phyloP scores from a whole-genome alignment of 1,284 basidiomycete species.

The Pascua guehoae region DNA sequence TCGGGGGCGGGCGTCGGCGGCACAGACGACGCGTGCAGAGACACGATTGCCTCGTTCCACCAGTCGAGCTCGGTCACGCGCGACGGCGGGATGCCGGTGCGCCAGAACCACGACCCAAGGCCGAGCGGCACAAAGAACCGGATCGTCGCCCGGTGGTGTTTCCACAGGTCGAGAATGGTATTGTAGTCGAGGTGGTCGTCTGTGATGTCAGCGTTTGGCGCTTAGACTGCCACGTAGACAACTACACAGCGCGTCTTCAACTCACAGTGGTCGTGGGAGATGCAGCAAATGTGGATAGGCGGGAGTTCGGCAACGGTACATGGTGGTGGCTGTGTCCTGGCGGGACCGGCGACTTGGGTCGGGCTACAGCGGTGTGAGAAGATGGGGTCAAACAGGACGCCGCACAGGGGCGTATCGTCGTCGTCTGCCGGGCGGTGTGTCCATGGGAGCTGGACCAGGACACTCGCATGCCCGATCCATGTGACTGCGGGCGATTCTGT shows the following conservation, averaged over 20 bases:
- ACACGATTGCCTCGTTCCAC: constrained; percentile 44
- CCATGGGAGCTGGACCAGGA: constrained; percentile 43
- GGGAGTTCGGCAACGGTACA: constrained; percentile 44
- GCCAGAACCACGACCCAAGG: constrained; percentile 42
- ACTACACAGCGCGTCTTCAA: not conserved
- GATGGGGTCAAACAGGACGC: constrained; percentile 47
- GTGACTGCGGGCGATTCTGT: constrained; percentile 26
- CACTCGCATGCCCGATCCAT: constrained; percentile 48
- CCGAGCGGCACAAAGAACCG: constrained; percentile 48
- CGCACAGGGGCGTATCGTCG: constrained; percentile 17
- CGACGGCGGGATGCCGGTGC: constrained; percentile 35
- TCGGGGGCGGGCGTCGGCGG: not conserved
- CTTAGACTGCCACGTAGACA: too few species aligned
- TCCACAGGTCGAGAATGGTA: constrained; percentile 46
- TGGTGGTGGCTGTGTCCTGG: constrained; percentile 41
- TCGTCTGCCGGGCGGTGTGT: constrained; percentile 1
- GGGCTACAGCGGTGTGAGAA: constrained; percentile 49
- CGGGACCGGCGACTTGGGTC: constrained; percentile 44
- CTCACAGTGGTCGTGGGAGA: constrained; percentile 49
- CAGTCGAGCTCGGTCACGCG: constrained; percentile 48
- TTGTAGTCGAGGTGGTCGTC: constrained; percentile 50
- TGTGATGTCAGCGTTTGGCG: constrained; percentile 10
- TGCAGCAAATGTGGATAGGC: constrained; percentile 41
- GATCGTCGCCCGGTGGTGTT: constrained; percentile 36
- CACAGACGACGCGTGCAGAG: constrained; percentile 19